Base-by-base conservation (phyloP, 805 yeast species). In the Zygosaccharomyces siamensis region DNA sequence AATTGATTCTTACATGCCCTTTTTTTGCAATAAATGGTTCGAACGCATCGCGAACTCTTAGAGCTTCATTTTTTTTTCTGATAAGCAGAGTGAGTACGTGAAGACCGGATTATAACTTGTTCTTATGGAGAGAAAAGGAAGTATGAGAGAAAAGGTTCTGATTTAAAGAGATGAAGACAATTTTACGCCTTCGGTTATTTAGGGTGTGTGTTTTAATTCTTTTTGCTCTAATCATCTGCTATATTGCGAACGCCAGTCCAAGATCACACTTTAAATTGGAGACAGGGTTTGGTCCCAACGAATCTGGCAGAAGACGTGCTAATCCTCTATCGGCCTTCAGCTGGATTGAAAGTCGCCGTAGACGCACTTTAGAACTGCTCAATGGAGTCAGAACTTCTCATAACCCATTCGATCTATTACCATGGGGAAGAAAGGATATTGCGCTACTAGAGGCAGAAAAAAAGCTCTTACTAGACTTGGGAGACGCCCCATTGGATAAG, bases 301-400 rank as follows among this genome's bases (percentile, higher is more conserved):
- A 8, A 8, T 30, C 36, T 4, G 44, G 36, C 18, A 45, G 43
- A 5, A 45, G 54, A 43, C 26, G 10, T 10, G 54, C 54, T 12
- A 36, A 39, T 18, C 14, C 4, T 7, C n/a, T 35, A 14, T 51
- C 54, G 3, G 42, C 51, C 5, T 47, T 45, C 11, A 45, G 44
- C 24, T 51, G 51, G 54, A 43, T 51, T 23, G 49, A 45, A 14
- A 39, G 39, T 7, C 49, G 54, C 18, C 27, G 45, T 6, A 42
- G 35, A 33, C 28, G 36, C 16, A 45, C 47, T 8, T 30, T 47
- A 20, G 36, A 8, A 14, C n/a, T 24, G 26, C 23, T 20, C 3
- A 20, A 21, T 8, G 23, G 23, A 4, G 32, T 44, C 11, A 21
- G 14, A 7, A 27, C 31, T 11, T 32, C 43, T 35, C 27, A 3